These are phyloP conservation scores for Pseudodiploospora longispora DNA, from an alignment of 2,329 filamentous ascomycete genomes.

Conservation along the genomic window DNA sequence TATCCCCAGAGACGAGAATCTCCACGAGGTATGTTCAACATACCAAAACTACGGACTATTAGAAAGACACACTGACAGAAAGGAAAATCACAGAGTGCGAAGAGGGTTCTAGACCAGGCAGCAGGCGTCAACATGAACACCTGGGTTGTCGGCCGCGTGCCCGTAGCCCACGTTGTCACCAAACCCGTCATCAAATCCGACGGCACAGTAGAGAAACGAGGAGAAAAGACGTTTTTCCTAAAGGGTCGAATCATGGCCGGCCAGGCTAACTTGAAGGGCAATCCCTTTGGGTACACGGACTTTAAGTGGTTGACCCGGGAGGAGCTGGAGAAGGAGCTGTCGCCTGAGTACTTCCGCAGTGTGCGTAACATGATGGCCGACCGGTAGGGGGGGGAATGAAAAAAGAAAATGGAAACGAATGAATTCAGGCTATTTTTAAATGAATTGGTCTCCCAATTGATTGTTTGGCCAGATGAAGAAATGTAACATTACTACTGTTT, in stretches of 20 bases:
- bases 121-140: conserved; percentile 97
- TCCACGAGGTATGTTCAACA: conserved; percentile 64
- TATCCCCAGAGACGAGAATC: conserved; percentile 61
- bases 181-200: conserved; percentile 40
- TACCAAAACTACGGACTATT: neutral
- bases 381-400: conserved; percentile 40
- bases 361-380: conserved; percentile 80
- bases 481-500: conserved; percentile 7
- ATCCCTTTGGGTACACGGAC: conserved; percentile 65
- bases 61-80: conserved; percentile 1
- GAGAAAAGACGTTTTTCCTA: conserved; percentile 89
- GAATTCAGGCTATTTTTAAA: neutral
- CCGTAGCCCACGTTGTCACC: conserved; percentile 69
- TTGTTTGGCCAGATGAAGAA: no score
- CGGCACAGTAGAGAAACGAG: conserved; percentile 37
- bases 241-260: conserved; percentile 95
- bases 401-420: neutral
- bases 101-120: conserved; percentile 66
- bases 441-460: no score
- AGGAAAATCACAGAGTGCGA: conserved; percentile 56
- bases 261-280: conserved; percentile 72
- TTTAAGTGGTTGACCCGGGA: conserved; percentile 92
- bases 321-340: conserved; percentile 65
- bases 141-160: conserved; percentile 88
- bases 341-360: conserved; percentile 60